phyloP scores from a whole-genome alignment of 352 stramenopile genomes.

The Phytophthora boehmeriae region DNA sequence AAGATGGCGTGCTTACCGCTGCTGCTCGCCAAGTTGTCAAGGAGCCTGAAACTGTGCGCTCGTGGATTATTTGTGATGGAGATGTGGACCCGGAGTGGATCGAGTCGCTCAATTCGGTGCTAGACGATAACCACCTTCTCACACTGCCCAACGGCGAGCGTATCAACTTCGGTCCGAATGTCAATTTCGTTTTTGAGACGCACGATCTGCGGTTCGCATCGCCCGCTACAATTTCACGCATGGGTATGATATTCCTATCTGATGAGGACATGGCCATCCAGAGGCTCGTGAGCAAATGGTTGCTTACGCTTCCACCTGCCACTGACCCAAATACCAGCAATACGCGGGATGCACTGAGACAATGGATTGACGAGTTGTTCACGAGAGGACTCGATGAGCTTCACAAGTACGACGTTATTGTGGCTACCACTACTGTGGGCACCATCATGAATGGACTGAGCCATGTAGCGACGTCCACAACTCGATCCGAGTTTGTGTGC shows the following conservation, averaged over 20 bases:
- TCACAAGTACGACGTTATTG: slow-evolving; percentile 83
- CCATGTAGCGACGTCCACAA: slow-evolving; percentile 80
- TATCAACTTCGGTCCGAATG: slow-evolving; percentile 94
- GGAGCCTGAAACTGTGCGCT: slow-evolving; percentile 86
- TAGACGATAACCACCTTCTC: slow-evolving; percentile 97
- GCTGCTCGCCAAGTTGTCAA: slow-evolving; percentile 92
- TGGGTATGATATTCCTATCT: slow-evolving; percentile 97
- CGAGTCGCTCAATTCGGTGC: slow-evolving; percentile 95
- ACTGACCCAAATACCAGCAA: slow-evolving; percentile 21
- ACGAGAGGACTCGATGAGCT: slow-evolving; percentile 87
- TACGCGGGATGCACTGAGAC: slow-evolving; percentile 56
- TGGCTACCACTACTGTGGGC: slow-evolving; percentile 94
- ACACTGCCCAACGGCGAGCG: slow-evolving; percentile 96
- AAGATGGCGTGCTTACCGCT: slow-evolving; percentile 94
- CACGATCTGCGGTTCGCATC: slow-evolving; percentile 95
- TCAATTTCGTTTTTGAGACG: slow-evolving; percentile 98
- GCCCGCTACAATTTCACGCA: slow-evolving; percentile 95
- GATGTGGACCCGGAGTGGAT: slow-evolving; percentile 98
- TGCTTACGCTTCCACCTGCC: slow-evolving; percentile 45
- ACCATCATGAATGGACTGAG: slow-evolving; percentile 93
- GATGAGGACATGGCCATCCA: slow-evolving; percentile 90
- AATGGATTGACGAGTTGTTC: slow-evolving; percentile 95
- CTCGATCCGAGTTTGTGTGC: slow-evolving; percentile 89
- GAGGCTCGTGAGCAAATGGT: slow-evolving; percentile 82
- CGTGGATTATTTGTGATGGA: slow-evolving; percentile 96